Evolutionary conservation across 2,329 filamentous ascomycete genomes (phyloP).

Genomic region (Monosporascus sp.): DNA sequence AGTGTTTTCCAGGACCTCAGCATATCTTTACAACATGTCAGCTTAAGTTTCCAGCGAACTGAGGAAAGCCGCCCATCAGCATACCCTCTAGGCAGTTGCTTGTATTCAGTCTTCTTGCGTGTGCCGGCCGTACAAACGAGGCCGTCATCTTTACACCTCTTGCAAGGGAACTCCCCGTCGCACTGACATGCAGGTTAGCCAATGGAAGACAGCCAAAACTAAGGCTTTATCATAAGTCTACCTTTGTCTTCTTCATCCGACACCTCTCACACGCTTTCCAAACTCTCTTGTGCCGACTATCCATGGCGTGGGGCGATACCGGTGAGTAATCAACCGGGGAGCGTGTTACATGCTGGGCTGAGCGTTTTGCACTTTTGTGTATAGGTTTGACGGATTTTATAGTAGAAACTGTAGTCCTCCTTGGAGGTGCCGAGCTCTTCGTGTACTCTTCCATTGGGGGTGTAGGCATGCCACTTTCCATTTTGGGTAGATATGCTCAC

Average conservation of each 20-base stretch:
- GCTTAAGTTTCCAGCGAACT: background rate
- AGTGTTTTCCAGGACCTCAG: constrained; percentile 60
- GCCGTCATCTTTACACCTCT: constrained; percentile 61
- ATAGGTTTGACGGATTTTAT: constrained; percentile 44
- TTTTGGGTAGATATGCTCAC: constrained; percentile 24
- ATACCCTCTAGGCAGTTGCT: constrained; percentile 58
- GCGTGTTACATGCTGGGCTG: constrained; percentile 34
- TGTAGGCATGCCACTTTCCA: constrained; percentile 48
- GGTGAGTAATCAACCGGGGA: constrained; percentile 32
- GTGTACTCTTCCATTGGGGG: constrained; percentile 39
- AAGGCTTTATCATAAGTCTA: constrained; percentile 19
- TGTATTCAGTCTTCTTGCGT: constrained; percentile 64
- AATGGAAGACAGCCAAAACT: no score
- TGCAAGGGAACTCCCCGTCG: constrained; percentile 61
- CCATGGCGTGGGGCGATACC: constrained; percentile 34
- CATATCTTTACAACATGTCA: constrained; percentile 40
- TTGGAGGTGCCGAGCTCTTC: constrained; percentile 17
- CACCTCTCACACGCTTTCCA: constrained; percentile 64
- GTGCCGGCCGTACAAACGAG: constrained; percentile 58
- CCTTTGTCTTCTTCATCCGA: constrained; percentile 67
- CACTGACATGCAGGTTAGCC: constrained; percentile 37
- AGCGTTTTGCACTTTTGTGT: constrained; percentile 47
- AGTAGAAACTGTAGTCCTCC: constrained; percentile 27
- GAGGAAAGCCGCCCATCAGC: constrained; percentile 13
- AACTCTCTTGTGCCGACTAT: constrained; percentile 57